phyloP scores from a whole-genome alignment of 164 flowering plant genomes.

The Chimonanthus praecox region DNA sequence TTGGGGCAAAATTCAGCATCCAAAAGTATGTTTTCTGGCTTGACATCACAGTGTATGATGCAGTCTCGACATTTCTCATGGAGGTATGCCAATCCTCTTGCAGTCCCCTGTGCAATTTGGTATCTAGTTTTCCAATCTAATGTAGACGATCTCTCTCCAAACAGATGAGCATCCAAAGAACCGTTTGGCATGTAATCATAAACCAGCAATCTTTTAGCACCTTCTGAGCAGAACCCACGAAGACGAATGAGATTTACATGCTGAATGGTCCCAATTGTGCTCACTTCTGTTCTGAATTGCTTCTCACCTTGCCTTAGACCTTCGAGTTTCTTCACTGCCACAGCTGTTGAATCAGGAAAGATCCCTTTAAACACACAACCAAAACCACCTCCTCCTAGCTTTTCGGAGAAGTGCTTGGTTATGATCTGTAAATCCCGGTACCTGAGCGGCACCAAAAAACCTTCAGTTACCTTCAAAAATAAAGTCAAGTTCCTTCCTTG shows the following conservation, averaged over 20 bases:
- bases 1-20: constrained; percentile 34
- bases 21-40: constrained; percentile 37
- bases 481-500: constrained; percentile 9
- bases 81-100: constrained; percentile 34
- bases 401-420: constrained; percentile 50
- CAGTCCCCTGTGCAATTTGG: constrained; percentile 32
- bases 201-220: constrained; percentile 37
- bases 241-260: constrained; percentile 21
- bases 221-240: constrained; percentile 55
- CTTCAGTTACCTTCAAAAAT: constrained; percentile 21
- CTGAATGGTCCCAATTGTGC: no score
- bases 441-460: constrained; percentile 31
- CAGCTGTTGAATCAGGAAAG: constrained; percentile 25
- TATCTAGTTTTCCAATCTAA: constrained; percentile 34
- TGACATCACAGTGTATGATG: constrained; percentile 39
- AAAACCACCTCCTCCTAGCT: constrained; percentile 53
- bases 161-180: constrained; percentile 39
- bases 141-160: constrained; percentile 7
- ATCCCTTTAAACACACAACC: constrained; percentile 52
- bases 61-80: constrained; percentile 40
- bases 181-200: constrained; percentile 58
- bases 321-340: no score
- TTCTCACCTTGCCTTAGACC: no score
- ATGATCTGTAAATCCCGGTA: constrained; percentile 37
- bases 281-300: no score